Evolutionary conservation across 2,329 filamentous ascomycete genomes (phyloP), one percentile per base, ranked within the genome.

Genomic region (Talaromyces atroroseus): DNA sequence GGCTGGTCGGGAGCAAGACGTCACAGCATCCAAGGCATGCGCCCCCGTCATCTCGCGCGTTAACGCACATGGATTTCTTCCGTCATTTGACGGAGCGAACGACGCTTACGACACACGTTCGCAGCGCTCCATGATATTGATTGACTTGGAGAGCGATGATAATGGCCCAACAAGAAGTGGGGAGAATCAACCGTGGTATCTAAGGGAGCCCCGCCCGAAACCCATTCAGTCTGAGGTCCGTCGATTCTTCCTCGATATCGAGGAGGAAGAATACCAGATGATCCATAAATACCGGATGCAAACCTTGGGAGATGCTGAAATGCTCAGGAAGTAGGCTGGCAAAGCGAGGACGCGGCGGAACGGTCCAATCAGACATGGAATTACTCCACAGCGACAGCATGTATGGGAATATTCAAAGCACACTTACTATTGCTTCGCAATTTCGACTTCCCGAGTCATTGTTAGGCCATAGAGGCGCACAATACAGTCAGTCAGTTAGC

Each of bases 51-150:
- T 64, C 24, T 62, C 65, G n/a, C 65, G 66, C 42, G 61, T 68
- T 44, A 68, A 66, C 53, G 66, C 62, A 10, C 66, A 69, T 57
- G 68, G 63, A 2, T 64, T 63, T 49, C 58, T 70, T 10, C 66
- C 66, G 36, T 59, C 62, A 16, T 66, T 66, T 50, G 69, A 70
- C 52, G 67, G 68, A 10, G 54, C 64, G n/a, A 63, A 58, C 18
- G 65, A 67, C 47, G 34, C 44, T 21, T 21, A 32, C 24, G n/a
- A 36, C 20, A 23, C 26, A 48, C n/a, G 1, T 36, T 2, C 8
- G 26, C 3, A 47, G 20, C 34, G 49, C 21, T 16, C 48, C 16
- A 34, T 34, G 32, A 50, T 52, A 20, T 29, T 52, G 11, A 21
- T 52, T 14, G 49, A 52, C 21, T 16, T 36, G 14, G 21, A 45